A percentile compares a stretch with the other conserved stretches of the same genome.
These are phyloP conservation scores for Ulota crispa DNA, from an alignment of 225 moss, liverwort and hornwort species.

Conservation along the genomic window DNA sequence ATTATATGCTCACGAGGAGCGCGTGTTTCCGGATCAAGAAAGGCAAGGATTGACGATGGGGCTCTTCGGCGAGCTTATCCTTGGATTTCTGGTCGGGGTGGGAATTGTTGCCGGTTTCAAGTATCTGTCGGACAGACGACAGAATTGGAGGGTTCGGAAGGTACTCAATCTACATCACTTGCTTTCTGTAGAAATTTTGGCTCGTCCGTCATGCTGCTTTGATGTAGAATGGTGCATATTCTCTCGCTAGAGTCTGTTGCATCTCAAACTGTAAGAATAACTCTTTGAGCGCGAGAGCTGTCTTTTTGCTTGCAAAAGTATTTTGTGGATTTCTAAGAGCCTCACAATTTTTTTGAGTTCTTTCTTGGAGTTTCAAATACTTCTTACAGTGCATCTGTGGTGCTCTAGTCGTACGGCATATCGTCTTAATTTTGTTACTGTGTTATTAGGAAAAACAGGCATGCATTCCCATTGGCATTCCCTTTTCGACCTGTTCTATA, in stretches of 20 bases:
- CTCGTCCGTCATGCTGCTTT: not conserved
- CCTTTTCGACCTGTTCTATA: not conserved
- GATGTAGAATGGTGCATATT: not conserved
- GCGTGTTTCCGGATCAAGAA: not conserved
- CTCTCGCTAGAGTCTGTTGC: not conserved
- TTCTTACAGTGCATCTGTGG: not conserved
- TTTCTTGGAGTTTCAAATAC: not conserved
- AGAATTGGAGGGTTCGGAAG: constrained; percentile 46
- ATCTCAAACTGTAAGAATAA: not conserved
- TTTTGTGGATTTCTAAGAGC: not conserved
- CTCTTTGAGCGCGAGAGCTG: not conserved
- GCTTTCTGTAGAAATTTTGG: not conserved
- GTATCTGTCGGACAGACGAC: constrained; percentile 30
- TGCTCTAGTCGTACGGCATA: constrained; percentile 2
- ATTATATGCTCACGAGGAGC: not conserved
- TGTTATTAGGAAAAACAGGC: not conserved
- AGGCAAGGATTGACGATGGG: constrained; percentile 27
- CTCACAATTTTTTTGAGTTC: not conserved
- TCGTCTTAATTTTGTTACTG: not conserved
- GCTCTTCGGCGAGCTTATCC: constrained; percentile 31
- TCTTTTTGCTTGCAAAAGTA: not conserved
- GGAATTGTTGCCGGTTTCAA: constrained; percentile 49
- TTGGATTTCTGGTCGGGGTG: constrained; percentile 55
- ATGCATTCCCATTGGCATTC: not conserved
- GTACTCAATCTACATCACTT: constrained; percentile 20